Conservation (phyloP, 2,329 filamentous ascomycete genomes). For the Teratosphaeria gauchensis region DNA sequence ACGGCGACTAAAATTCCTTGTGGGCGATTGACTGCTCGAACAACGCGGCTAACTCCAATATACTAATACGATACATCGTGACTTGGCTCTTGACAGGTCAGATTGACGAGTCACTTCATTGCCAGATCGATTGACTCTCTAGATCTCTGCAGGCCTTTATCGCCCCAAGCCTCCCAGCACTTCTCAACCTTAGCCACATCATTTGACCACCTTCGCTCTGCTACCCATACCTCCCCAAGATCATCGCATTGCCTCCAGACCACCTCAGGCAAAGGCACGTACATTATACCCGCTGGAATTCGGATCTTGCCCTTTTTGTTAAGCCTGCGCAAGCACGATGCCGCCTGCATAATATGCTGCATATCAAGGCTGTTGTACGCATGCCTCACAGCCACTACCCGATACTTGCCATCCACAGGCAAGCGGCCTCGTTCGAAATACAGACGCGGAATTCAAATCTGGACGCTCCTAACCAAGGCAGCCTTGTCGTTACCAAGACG, state of each 20-base stretch:
- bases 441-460: background rate
- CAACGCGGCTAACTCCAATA: no score
- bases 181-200: background rate
- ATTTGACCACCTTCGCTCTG: background rate
- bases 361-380: background rate
- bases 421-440: background rate
- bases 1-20: no score
- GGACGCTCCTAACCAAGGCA: background rate
- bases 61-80: no score
- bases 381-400: background rate
- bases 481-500: background rate
- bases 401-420: background rate
- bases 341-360: background rate
- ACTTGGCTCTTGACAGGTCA: no score
- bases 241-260: background rate
- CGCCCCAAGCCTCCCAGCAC: background rate
- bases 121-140: no score
- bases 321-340: background rate
- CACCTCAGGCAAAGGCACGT: background rate
- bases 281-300: background rate
- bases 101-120: no score
- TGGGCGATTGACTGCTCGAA: no score
- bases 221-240: background rate
- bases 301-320: background rate
- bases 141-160: no score